A percentile compares a stretch with the other conserved stretches of the same genome.
These are phyloP conservation scores for Craterostigma plantagineum DNA, from an alignment of 257 asterid genomes.

Conservation along the genomic window DNA sequence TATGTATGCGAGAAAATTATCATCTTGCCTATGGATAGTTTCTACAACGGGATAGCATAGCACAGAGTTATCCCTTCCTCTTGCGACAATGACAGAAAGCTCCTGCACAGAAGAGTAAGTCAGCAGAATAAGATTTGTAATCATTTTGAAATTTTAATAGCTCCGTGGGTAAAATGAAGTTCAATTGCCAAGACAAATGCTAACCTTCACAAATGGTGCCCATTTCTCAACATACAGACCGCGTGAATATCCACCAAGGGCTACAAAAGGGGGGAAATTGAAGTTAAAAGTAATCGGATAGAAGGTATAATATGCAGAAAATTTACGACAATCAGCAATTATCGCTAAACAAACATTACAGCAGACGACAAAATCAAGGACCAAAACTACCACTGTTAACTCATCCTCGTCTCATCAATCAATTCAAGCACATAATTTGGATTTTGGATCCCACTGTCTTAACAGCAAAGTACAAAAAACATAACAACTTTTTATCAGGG, in stretches of 20 bases:
- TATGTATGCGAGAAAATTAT: slow-evolving; percentile 8
- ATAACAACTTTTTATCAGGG: background rate
- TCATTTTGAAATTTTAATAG: too few relatives aligned
- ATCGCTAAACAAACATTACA: background rate
- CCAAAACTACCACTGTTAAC: background rate
- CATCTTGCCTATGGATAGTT: slow-evolving; percentile 62
- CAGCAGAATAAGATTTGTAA: too few relatives aligned
- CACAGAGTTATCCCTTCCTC: slow-evolving; percentile 63
- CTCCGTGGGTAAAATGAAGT: too few relatives aligned
- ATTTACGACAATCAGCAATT: slow-evolving; percentile 1
- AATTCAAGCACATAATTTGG: too few relatives aligned
- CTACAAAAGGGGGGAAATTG: slow-evolving; percentile 25
- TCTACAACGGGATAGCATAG: slow-evolving; percentile 78
- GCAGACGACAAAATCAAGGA: slow-evolving; percentile 1
- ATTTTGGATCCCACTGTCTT: background rate
- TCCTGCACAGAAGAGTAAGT: slow-evolving; percentile 27
- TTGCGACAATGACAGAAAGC: slow-evolving; percentile 84
- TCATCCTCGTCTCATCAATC: too few relatives aligned
- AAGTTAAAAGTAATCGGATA: background rate
- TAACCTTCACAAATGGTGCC: slow-evolving; percentile 91
- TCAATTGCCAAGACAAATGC: slow-evolving; percentile 11
- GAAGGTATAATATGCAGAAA: background rate
- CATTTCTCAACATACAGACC: slow-evolving; percentile 84
- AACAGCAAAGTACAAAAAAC: background rate
- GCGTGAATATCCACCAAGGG: slow-evolving; percentile 79